Base-by-base conservation (phyloP, 345 rosid species). In the Ceriops tagal region DNA sequence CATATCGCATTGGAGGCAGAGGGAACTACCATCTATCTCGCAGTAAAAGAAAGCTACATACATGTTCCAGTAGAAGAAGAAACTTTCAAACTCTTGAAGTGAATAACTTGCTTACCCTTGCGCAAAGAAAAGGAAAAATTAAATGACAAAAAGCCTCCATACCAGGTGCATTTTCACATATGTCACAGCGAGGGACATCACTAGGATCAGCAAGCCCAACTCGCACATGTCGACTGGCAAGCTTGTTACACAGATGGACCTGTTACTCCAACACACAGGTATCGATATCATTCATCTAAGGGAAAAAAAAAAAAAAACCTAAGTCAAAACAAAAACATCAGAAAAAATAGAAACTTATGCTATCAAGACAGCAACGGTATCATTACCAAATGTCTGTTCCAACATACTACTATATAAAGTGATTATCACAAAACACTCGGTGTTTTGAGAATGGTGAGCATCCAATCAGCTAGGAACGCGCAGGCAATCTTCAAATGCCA, bases 1-100 rank as follows among this genome's bases (percentile, higher is more conserved):
- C 93, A 83, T 88, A 84, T 90, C 96, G 59, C 96, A 90, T 88
- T 90, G 96, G 66, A 90, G 81, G 81, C 96, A 90, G 57, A 90
- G 90, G 30, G 96, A 90, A 78, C 81, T 90, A 70, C 93, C 96
- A 58, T 90, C 91, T 81, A 88, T 80, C 83, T 86, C 92, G 78
- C 96, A 90, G 74, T 83, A 90, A 88, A 90, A 90, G 89, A 90
- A 90, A 64, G 92, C 96, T 86, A 71, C 79, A 72, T 28, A 62
- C 79, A 77, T 28, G 35, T 65, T 78, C 67, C 73, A 65, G 65
- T 66, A 21, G 26, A 73, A 52, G 27, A 28, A 69, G 22, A 53
- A 58, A 73, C 61, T 65, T 70, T 77, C 77, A 75, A 79, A 65
- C 26, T 49, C 65, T n/a, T 10, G 1, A 59, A 16, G 6, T 47